Base-by-base conservation (phyloP, 73 alveolate genomes). In the Tetrahymena malaccensis region DNA sequence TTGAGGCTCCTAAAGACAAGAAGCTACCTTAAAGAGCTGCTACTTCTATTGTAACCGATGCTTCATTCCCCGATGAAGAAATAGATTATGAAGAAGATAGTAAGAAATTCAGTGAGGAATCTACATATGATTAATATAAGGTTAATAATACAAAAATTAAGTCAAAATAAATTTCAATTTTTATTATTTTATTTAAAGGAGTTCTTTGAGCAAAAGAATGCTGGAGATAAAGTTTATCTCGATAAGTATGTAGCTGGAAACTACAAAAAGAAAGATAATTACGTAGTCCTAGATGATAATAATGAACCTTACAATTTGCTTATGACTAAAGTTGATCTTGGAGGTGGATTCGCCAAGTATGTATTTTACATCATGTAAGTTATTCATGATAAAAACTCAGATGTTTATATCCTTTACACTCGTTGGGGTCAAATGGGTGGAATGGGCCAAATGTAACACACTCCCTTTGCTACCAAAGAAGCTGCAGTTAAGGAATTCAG, bases 391-490 rank as follows among this genome's bases (percentile, higher is more conserved):
- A 97, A 96, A 83, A 98, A 98, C 93, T 96, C 99, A 94, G 99
- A 98, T 94, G 98, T 98, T 94, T 98, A 96, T 96, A 97, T 99
- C 8, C 98, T 99, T 11, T 98, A 99, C 93, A 99, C 99, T 21
- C 97, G 99, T 95, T 99, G 98, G 98, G 99, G 99, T 10, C 93
- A 99, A 43, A 98, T 99, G 43, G 99, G 99, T n/a, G 99, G 98
- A 94, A 97, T 93, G 85, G 99, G 99, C n/a, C 98, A 98, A 94
- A 97, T 97, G 96, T 98, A 99, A 97, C 96, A 99, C 93, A 97
- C 99, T 27, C 99, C 99, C 1, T 99, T 98, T 95, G 95, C 96
- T 58, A 94, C 94, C 35, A 94, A 95, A 93, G 98, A 98, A 12
- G 99, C 98, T 22, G 99, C 99, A 10, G 95, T 97, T 43, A 97